Evolutionary conservation across 1,139 yeast genomes (phyloP), one percentile per base, ranked within the genome.

Genomic region (Hyphopichia fennica): DNA sequence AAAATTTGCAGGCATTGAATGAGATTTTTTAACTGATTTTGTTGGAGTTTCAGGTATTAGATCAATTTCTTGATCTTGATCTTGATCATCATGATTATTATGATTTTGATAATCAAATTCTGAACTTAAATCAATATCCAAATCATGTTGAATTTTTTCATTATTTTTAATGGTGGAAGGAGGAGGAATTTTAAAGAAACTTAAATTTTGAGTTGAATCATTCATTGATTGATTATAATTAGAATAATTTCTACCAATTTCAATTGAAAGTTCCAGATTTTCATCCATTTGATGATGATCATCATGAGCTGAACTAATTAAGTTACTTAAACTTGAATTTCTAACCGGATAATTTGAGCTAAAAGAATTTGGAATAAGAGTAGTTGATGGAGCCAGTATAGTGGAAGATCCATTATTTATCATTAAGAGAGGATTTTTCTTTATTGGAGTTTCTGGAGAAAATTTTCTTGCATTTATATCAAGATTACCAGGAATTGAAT

Each of bases 391-490:
- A 14, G 33, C 5, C 13, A 5, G 19, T 6, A n/a, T 14, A 15
- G 30, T 23, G 9, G 29, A 6, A 13, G 19, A 14, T 13, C 4
- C 6, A 22, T 14, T 22, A 13, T 13, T 13, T 14, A 4, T 11
- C 18, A n/a, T 25, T 62, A 65, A 64, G 45, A 67, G 42, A 66
- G 89, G 77, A 45, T 72, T 74, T 53, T 77, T 78, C 56, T 87
- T 88, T 55, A 89, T 84, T 0, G 96, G 96, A 0, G 96, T 88
- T 51, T 88, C 96, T 0, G 96, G 96, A 41, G 77, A 77, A 19
- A 68, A 54, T 35, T 73, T 68, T 34, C 65, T 56, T 46, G 63
- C 39, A 45, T 68, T 57, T n/a, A 7, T 6, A 22, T 35, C 37
- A 48, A 44, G 46, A 17, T 41, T 41, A 31, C 50, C 54, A 19